Evolutionary conservation across 2,329 filamentous ascomycete species (phyloP), one percentile per base, ranked within the genome.

Genomic region (Stemphylium beticola): DNA sequence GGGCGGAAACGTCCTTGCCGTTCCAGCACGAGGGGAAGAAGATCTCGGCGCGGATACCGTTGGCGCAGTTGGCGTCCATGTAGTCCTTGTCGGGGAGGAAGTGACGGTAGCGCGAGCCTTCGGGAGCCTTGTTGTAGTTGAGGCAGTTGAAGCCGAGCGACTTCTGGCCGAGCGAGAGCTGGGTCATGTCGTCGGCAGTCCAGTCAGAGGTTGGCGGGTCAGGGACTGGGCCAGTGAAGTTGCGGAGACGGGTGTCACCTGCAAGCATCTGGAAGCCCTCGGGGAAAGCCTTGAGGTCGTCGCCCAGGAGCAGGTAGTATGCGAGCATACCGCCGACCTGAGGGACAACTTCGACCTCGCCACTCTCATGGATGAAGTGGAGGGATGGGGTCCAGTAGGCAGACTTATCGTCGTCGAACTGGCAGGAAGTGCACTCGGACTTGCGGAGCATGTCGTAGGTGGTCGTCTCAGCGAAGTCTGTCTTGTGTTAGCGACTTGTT

Each of bases 121-220:
- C 92, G 2, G 89, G 80, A 0, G 75, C 53, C 15, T 66, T 66
- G 20, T 76, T 79, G 72, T 97, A 97, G 84, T 98, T 88, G 57
- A 99, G 79, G 77, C 95, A 98, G 82, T 98, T 98, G 84, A 96
- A 96, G 3, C 95, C 93, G 24, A 97, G 67, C 9, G 93, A 91
- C 58, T 93, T 92, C 79, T 96, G 89, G 45, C 78, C 79, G 33
- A 97, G 83, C 47, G 87, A 84, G 14, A 77, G 74, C 78, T 96
- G 92, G 10, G 87, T 89, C 67, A 85, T 83, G 55, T 88, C 84
- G 4, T 86, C 78, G 3, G 49, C 52, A 4, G 76, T 71, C 93
- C 93, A 97, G 20, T 76, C 60, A 11, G 90, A 92, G 77, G 92
- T 91, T 20, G 85, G 83, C 34, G 85, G 80, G 64, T 85, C 85